Base-by-base conservation (phyloP, 176 grass and related monocot genomes). In the Dactylis glomerata region DNA sequence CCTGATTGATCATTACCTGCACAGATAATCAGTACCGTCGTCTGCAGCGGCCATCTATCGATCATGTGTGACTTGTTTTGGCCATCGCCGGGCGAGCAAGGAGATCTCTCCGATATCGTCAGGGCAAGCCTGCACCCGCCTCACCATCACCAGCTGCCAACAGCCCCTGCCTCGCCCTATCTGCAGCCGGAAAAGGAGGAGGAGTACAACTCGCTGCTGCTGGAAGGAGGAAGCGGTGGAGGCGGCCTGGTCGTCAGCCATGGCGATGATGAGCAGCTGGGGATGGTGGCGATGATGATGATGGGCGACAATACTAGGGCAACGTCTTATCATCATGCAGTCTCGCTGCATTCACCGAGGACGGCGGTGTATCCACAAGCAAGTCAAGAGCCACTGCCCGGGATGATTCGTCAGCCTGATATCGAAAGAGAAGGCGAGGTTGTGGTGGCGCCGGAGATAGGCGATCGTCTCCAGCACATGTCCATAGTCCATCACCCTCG, bases 41-140 rank as follows among this genome's bases (percentile, higher is more conserved):
- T 22, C 68, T 4, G 37, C 22, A 5, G 23, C 6, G 23, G 41
- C 42, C 68, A 8, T 28, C 14, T 7, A 31, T 73, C 16, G 45
- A 75, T 51, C 85, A 95, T 95, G 96, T 87, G 96, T 24, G 96
- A 98, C 90, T 90, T 83, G 58, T 98, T 95, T 47, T 98, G 93
- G 96, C 51, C 61, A 66, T 88, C 86, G 54, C 65, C 83, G 57
- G 78, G 77, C 68, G 93, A 91, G 10, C 89, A 92, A 87, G 92
- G 92, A 73, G 92, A 92, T 42, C 92, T 94, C 78, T 94, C 87
- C 0, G 92, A 94, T 30, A 59, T 94, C 3, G 88, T 97, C 12
- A 73, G 90, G 2, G 78, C 87, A 14, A 86, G 88, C 65, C 79
- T 90, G 47, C 83, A 81, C 47, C 66, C 27, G 24, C 32, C 27